Evolutionary conservation across 2,329 filamentous ascomycete species (phyloP), one percentile per base, ranked within the genome.

Genomic region (Graphium sp.): DNA sequence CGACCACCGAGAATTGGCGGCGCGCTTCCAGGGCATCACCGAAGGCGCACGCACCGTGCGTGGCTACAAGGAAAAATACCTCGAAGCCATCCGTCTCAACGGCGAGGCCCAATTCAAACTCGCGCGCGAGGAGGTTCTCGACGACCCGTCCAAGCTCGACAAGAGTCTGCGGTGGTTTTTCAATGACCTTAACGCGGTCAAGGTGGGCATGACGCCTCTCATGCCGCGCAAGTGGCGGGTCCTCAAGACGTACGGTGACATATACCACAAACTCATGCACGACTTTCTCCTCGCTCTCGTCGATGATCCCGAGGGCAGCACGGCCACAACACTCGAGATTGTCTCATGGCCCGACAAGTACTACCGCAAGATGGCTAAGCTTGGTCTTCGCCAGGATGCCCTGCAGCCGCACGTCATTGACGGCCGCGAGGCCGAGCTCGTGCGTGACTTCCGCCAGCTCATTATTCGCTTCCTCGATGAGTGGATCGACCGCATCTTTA

Each of bases 221-320:
- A 85, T 94, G 71, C 89, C 91, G 7, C 87, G 81, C 54, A 92
- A 89, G 51, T 98, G 89, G 89, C 85, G 78, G 46, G 93, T 98
- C 26, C 79, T 85, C 55, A 75, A 79, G 47, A 89, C 80, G 1
- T 98, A 92, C 50, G 77, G 74, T 34, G 69, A 79, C 42, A 85
- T 92, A 35, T 98, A 98, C 48, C 89, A 98, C 55, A 66, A 70
- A 38, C 67, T 87, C 40, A 95, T 98, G 87, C 89, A 92, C 55
- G 83, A 94, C 50, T 93, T 89, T 49, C 64, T 98, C 7, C 58
- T 91, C 30, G 70, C 61, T 16, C 72, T 84, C 46, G 75, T 95
- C 34, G 79, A 94, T 40, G 81, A 93, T 43, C 69, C 79, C 1
- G 73, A 84, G 29, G 67, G 83, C n/a, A 82, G 73, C 26, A 85